These are phyloP conservation scores for Tillandsia leiboldiana DNA, from an alignment of 176 grass and related monocot species.

Conservation along the genomic window DNA sequence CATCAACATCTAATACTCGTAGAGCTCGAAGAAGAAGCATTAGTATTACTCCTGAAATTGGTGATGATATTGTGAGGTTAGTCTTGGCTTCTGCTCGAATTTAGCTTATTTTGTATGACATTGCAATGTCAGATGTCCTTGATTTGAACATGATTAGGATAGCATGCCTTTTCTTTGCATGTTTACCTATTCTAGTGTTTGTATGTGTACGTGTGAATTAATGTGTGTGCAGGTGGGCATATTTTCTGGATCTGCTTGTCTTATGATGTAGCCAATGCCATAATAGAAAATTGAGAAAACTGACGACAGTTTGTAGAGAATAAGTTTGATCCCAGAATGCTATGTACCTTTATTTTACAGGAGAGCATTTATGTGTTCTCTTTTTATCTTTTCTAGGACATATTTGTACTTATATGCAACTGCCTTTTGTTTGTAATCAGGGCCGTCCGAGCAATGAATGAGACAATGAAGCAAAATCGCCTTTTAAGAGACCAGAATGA, in stretches of 20 bases:
- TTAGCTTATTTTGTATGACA: not conserved
- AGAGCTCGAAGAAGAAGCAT: constrained; percentile 52
- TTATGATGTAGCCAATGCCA: too few species aligned
- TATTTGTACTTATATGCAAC: not conserved
- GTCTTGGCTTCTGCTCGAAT: constrained; percentile 4
- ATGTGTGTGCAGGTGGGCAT: too few species aligned
- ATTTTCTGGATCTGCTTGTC: too few species aligned
- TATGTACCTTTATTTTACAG: too few species aligned
- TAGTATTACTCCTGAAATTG: constrained; percentile 90
- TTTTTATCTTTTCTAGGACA: not conserved
- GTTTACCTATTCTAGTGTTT: too few species aligned
- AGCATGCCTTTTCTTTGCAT: too few species aligned
- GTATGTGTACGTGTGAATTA: too few species aligned
- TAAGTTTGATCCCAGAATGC: too few species aligned
- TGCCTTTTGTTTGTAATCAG: constrained; percentile 34
- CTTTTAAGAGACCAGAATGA: constrained; percentile 44
- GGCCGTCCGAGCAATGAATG: constrained; percentile 78
- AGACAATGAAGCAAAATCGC: constrained; percentile 69
- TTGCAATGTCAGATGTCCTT: not conserved
- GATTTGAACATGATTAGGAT: too few species aligned
- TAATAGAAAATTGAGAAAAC: too few species aligned
- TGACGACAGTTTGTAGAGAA: too few species aligned
- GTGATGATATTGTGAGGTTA: constrained; percentile 98
- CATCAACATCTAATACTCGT: constrained; percentile 61
- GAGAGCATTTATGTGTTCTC: not conserved